These are phyloP conservation scores for Jatropha multifida DNA, from an alignment of 441 rosid genomes.

Conservation along the genomic window DNA sequence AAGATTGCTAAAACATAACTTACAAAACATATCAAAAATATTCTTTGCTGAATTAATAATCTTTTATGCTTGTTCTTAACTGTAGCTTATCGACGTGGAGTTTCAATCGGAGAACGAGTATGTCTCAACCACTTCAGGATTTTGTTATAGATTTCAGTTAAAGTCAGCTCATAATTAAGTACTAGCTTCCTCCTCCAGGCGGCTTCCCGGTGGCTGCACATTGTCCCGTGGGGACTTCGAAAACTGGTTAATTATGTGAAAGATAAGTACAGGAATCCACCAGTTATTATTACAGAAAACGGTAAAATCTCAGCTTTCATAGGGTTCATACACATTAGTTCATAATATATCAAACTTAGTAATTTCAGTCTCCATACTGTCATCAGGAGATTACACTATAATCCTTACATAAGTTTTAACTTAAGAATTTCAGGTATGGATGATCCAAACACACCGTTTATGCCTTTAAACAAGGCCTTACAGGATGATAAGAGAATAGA, in stretches of 20 bases:
- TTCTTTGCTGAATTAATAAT: neutral
- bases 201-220: conserved; percentile 82
- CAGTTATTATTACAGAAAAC: conserved; percentile 70
- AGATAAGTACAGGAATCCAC: conserved; percentile 77
- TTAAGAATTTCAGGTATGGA: conserved; percentile 63
- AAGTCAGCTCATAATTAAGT: conserved; percentile 22
- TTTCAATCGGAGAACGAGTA: conserved; percentile 81
- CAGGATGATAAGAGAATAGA: conserved; percentile 76
- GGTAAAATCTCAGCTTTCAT: conserved; percentile 32
- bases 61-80: conserved; percentile 18
- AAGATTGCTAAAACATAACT: conserved; percentile 28
- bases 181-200: conserved; percentile 55
- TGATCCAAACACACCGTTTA: conserved; percentile 61
- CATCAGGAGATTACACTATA: neutral
- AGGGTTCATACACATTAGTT: too few species aligned
- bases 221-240: conserved; percentile 86
- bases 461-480: conserved; percentile 53
- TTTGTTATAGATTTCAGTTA: conserved; percentile 17
- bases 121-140: conserved; percentile 27
- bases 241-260: conserved; percentile 54
- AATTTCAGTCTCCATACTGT: too few species aligned
- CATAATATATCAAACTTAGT: too few species aligned
- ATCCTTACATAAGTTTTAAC: neutral
- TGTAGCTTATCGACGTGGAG: conserved; percentile 66
- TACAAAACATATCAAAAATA: neutral